Conservation (phyloP, 2,329 filamentous ascomycete genomes). For the Ophiocordyceps camponoti-leonardi region DNA sequence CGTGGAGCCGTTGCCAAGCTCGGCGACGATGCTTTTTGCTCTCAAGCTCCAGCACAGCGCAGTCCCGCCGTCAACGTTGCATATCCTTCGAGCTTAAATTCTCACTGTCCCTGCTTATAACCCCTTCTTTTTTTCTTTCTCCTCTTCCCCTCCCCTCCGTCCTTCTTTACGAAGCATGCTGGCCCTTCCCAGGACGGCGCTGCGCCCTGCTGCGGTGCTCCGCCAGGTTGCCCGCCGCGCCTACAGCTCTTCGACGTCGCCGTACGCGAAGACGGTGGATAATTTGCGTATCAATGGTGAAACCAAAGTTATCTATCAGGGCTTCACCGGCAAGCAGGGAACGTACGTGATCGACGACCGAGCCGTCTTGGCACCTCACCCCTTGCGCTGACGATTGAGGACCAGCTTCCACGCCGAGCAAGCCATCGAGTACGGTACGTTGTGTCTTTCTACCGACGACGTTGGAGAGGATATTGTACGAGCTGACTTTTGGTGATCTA, state of each 20-base stretch:
- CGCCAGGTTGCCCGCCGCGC: conserved; percentile 47
- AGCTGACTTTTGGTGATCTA: conserved; percentile 20
- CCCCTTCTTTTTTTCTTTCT: background rate
- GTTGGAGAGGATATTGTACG: background rate
- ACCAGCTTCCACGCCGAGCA: conserved; percentile 88
- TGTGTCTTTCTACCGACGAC: conserved; percentile 4
- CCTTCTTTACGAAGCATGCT: conserved; percentile 52
- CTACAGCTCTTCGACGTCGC: conserved; percentile 56
- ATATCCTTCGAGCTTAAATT: background rate
- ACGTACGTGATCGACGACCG: conserved; percentile 37
- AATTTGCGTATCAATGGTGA: conserved; percentile 89
- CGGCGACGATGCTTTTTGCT: conserved; percentile 4
- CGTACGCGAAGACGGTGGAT: conserved; percentile 55
- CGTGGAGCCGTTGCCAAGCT: conserved; percentile 4
- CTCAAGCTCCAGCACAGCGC: conserved; percentile 6
- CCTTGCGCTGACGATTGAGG: conserved; percentile 1
- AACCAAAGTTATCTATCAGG: conserved; percentile 92
- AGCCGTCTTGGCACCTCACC: background rate
- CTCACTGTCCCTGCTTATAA: background rate
- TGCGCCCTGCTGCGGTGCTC: conserved; percentile 47
- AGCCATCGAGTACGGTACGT: conserved; percentile 92
- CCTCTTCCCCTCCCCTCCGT: background rate
- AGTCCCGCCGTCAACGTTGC: conserved; percentile 4
- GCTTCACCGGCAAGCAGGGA: conserved; percentile 95
- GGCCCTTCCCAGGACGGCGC: conserved; percentile 55